These are phyloP conservation scores for Piper betle DNA, from an alignment of 164 flowering plant genomes.

Conservation along the genomic window DNA sequence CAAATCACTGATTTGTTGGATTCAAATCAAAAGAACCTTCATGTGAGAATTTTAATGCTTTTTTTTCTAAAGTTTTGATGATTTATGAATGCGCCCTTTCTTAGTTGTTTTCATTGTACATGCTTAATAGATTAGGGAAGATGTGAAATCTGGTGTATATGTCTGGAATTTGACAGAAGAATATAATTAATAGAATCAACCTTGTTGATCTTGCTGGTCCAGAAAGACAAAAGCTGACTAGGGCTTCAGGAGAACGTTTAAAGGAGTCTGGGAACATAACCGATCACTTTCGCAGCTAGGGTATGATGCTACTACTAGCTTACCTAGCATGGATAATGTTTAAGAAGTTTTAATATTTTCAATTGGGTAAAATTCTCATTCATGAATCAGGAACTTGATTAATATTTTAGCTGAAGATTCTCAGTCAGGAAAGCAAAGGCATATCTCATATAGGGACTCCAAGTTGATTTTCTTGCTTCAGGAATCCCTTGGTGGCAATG, in stretches of 20 bases:
- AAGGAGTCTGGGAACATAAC: conserved; percentile 96
- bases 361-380: no score
- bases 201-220: conserved; percentile 58
- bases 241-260: conserved; percentile 93
- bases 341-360: no score
- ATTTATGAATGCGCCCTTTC: neutral
- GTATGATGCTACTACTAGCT: conserved; percentile 23
- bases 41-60: conserved; percentile 26
- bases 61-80: conserved; percentile 1
- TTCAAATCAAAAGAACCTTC: conserved; percentile 67
- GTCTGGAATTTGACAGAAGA: conserved; percentile 87
- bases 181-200: conserved; percentile 66
- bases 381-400: conserved; percentile 61
- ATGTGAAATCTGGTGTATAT: conserved; percentile 89
- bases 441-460: conserved; percentile 50
- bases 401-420: conserved; percentile 96
- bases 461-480: no score
- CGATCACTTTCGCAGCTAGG: conserved; percentile 96
- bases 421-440: conserved; percentile 90
- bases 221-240: conserved; percentile 57
- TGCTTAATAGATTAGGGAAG: conserved; percentile 68
- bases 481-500: conserved; percentile 95
- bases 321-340: neutral
- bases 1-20: conserved; percentile 96
- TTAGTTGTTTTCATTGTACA: neutral